Evolutionary conservation across 2,329 filamentous ascomycete genomes (phyloP).

Genomic region (Ampelomyces quisqualis): DNA sequence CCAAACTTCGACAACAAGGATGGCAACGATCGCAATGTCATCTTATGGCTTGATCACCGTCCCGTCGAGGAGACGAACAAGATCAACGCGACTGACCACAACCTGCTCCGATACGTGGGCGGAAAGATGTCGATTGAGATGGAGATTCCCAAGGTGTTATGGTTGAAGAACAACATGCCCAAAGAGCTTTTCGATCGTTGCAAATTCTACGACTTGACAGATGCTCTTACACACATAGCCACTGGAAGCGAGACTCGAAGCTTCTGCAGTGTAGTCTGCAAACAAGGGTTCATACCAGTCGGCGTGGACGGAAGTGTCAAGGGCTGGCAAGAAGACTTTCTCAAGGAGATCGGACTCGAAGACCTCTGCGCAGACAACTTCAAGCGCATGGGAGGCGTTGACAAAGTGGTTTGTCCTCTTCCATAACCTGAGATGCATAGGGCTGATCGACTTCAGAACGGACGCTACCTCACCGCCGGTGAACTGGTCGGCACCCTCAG

Average conservation of each 20-base stretch:
- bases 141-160: conserved; percentile 97
- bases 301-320: conserved; percentile 96
- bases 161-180: conserved; percentile 98
- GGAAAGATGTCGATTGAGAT: conserved; percentile 99
- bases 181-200: conserved; percentile 83
- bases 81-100: conserved; percentile 91
- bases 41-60: conserved; percentile 95
- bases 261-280: conserved; percentile 95
- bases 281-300: conserved; percentile 95
- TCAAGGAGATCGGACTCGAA: conserved; percentile 79
- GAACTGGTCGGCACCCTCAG: conserved; percentile 85
- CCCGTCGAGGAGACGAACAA: conserved; percentile 86
- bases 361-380: conserved; percentile 86
- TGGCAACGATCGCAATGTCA: conserved; percentile 87
- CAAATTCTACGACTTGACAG: conserved; percentile 95
- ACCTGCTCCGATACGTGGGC: conserved; percentile 91
- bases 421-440: conserved; percentile 18
- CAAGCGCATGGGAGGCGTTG: conserved; percentile 88
- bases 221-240: conserved; percentile 90
- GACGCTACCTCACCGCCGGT: conserved; percentile 85
- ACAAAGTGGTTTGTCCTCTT: conserved; percentile 77
- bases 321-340: conserved; percentile 97
- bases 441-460: conserved; percentile 68
- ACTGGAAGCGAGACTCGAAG: conserved; percentile 89
- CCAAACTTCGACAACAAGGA: conserved; percentile 76